A percentile compares a stretch with the other conserved stretches of the same genome.
Conservation (phyloP, 208 protist genomes). For the Trypanosoma platydactyli region DNA sequence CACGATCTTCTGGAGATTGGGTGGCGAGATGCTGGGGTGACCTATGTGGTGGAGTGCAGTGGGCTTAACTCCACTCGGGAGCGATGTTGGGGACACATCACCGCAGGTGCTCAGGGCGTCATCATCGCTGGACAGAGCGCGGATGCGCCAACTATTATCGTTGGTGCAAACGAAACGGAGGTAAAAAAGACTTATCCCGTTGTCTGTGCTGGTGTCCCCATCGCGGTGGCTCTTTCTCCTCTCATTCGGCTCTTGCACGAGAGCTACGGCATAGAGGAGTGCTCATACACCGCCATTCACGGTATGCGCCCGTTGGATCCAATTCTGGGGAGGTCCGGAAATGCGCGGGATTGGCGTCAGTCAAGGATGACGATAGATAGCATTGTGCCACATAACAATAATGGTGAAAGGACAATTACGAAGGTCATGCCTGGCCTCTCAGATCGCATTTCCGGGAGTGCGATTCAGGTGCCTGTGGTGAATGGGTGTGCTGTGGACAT, state of each 20-base stretch:
- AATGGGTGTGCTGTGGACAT: constrained; percentile 98
- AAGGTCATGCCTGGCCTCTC: constrained; percentile 85
- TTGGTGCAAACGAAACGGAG: constrained; percentile 93
- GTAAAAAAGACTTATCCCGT: constrained; percentile 80
- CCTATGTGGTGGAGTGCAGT: constrained; percentile 97
- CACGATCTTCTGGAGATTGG: constrained; percentile 88
- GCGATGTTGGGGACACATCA: constrained; percentile 88
- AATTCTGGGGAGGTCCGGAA: constrained; percentile 93
- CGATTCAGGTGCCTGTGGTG: constrained; percentile 97
- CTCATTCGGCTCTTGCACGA: constrained; percentile 94
- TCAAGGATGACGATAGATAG: constrained; percentile 88
- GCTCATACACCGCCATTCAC: constrained; percentile 98
- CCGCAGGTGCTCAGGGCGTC: constrained; percentile 95
- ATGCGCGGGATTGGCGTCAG: constrained; percentile 95
- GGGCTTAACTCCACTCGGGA: constrained; percentile 96
- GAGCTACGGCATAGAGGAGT: constrained; percentile 92
- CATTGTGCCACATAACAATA: constrained; percentile 98
- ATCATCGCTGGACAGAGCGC: constrained; percentile 97
- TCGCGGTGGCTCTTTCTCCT: constrained; percentile 98
- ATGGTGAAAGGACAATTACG: constrained; percentile 96
- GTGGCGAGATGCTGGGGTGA: constrained; percentile 88
- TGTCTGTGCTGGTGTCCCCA: constrained; percentile 96
- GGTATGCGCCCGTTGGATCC: constrained; percentile 95
- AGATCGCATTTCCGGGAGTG: constrained; percentile 83
- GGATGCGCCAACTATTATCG: constrained; percentile 94